Evolutionary conservation across 441 rosid species (phyloP), one percentile per base, ranked within the genome.

Genomic region (Pelargonium citronellum): DNA sequence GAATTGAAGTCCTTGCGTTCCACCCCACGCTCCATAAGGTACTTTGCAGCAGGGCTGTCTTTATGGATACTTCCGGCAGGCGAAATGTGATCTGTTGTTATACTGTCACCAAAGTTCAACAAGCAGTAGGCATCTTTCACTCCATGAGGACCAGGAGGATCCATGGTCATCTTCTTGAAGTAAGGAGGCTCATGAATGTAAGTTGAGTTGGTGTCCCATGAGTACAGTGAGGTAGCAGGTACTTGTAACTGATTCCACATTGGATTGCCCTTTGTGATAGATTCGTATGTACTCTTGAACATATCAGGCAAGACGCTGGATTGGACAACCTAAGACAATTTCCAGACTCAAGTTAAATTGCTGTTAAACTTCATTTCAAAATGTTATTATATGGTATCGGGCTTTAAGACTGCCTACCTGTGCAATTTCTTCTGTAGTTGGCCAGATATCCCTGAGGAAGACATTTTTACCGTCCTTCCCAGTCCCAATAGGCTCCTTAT

Each of bases 141-240:
- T 70, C 86, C 89, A 78, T 86, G 92, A 30, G 90, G 86, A 6
- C 98, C 98, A 63, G 97, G 96, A 78, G 98, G 96, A 76, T 84
- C 85, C 86, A 89, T 80, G 71, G 98, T 89, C 93, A 92, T 95
- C 79, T 69, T 84, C 89, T 92, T 92, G 81, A 95, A 95, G 85
- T 95, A 95, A 1, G 99, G 99, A 13, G 99, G 98, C 73, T 95
- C 99, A 34, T 95, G 99, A 76, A 95, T 92, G 83, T 95, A 95
- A 69, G 98, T 95, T 61, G 99, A 95, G 73, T 81, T 87, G 63
- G 89, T 82, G 68, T 95, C 97, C 99, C 98, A 95, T 5, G 95
- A 79, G 78, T 89, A 95, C 30, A 89, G 79, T 44, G 81, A 71
- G 43, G 80, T 61, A 67, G 84, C 83, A 11, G 97, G 90, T 39